Evolutionary conservation across 78 protist genomes (phyloP).

Genomic region (Parvularia atlantis): DNA sequence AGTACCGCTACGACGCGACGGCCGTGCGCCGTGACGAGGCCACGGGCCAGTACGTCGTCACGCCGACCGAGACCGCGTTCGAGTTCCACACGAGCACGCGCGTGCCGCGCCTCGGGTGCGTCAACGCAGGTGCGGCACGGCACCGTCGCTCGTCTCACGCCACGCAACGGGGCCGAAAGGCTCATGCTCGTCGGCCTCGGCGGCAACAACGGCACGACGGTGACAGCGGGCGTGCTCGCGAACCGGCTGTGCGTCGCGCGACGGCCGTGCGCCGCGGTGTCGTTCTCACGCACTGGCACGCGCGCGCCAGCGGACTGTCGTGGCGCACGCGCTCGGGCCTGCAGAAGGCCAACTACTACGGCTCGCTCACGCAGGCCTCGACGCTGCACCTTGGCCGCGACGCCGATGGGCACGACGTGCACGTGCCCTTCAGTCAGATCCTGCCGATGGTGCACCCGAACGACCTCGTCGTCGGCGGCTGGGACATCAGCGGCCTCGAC

Average conservation of each 20-base stretch:
- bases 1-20: constrained; percentile 61
- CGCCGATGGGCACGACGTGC: constrained; percentile 52
- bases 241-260: constrained; percentile 74
- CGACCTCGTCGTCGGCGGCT: constrained; percentile 95
- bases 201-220: constrained; percentile 99
- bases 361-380: constrained; percentile 87
- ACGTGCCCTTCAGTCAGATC: constrained; percentile 71
- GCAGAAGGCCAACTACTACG: constrained; percentile 88
- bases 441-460: constrained; percentile 97
- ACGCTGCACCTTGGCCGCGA: constrained; percentile 72
- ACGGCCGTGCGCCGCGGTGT: no score
- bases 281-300: no score
- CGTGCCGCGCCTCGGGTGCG: constrained; percentile 40
- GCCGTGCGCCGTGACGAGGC: background rate
- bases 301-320: no score
- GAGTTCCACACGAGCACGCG: constrained; percentile 30
- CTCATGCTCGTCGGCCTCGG: constrained; percentile 95
- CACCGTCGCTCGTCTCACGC: no score
- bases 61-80: constrained; percentile 38
- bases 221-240: constrained; percentile 87
- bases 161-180: constrained; percentile 12
- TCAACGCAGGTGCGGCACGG: no score
- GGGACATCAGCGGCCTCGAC: constrained; percentile 89
- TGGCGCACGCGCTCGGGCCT: constrained; percentile 84
- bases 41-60: constrained; percentile 45